These are phyloP conservation scores for Pittosporum tobira DNA, from an alignment of 129 eudicot genomes.

Conservation along the genomic window DNA sequence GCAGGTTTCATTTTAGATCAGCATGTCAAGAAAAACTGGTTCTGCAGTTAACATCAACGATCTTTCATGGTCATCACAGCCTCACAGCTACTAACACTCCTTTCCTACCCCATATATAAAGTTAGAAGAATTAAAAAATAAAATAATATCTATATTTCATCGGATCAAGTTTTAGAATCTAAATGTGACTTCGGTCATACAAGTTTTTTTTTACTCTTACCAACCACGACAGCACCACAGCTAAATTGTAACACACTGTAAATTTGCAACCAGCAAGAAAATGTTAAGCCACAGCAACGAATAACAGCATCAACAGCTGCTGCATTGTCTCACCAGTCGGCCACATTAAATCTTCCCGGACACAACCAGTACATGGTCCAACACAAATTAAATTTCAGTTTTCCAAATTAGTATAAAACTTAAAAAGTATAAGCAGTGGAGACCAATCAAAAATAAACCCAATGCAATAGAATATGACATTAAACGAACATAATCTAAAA, in stretches of 20 bases:
- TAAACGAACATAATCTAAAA: conserved; percentile 5
- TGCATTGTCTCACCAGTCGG: conserved; percentile 48
- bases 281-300: conserved; percentile 52
- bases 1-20: conserved; percentile 20
- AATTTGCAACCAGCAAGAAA: conserved; percentile 34
- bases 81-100: conserved; percentile 34
- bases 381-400: conserved; percentile 32
- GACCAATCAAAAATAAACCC: not conserved
- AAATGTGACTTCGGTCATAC: conserved; percentile 22
- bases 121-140: conserved; percentile 12
- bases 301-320: conserved; percentile 67
- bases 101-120: conserved; percentile 20
- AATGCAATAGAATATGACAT: not conserved
- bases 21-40: conserved; percentile 7
- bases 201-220: conserved; percentile 35
- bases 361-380: conserved; percentile 33
- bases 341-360: conserved; percentile 43
- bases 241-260: conserved; percentile 21
- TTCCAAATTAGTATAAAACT: conserved; percentile 5
- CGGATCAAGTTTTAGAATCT: conserved; percentile 17
- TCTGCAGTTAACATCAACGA: conserved; percentile 23
- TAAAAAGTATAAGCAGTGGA: not conserved
- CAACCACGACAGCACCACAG: conserved; percentile 27
- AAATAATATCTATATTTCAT: no score
- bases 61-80: conserved; percentile 31